Base-by-base conservation (phyloP, 805 yeast species). In the Kuraishia floccosa region DNA sequence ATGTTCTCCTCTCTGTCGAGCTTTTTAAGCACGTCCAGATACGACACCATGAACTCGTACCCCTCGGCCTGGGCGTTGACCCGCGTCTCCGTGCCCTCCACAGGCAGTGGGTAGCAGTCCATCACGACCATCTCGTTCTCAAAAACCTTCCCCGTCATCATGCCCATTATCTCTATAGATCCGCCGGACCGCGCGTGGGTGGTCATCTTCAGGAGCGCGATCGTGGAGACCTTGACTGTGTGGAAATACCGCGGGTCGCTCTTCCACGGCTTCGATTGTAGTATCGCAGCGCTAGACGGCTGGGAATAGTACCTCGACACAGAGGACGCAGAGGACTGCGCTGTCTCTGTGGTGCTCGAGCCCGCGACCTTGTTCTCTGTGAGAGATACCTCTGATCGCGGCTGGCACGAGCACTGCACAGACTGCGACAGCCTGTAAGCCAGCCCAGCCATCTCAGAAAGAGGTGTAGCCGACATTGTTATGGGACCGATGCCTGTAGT, bases 1-100 rank as follows among this genome's bases (percentile, higher is more conserved):
- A 89, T 80, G 41, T 81, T 69, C 38, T 81, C 78, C n/a, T 49
- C 37, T n/a, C 69, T 52, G 15, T 39, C 40, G 3, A 31, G 17
- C n/a, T 47, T 39, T 16, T 55, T 45, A n/a, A 32, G 19, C 1
- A 71, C 72, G 33, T 76, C 76, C 31, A 82, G 58, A 51, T 82
- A 86, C 36, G 74, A 77, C 2, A 87, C 91, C 95, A 91, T 87
- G 50, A 79, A 91, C 50, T 89, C 97, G 52, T 87, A 87, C 0
- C 93, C 94, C 47, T 89, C 97, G 12, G 76, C 75, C 46, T 82
- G 86, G 0, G 97, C 96, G 52, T 91, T 91, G 21, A 89, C 98
- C 30, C 97, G 54, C 0, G 96, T 84, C 50, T 91, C 97, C 1
- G 97, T 87, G 1, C 97, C 97, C 49, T 83, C 89, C 2, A 89